Conservation (phyloP, 495 filamentous ascomycete species). For the Parathielavia appendiculata region DNA sequence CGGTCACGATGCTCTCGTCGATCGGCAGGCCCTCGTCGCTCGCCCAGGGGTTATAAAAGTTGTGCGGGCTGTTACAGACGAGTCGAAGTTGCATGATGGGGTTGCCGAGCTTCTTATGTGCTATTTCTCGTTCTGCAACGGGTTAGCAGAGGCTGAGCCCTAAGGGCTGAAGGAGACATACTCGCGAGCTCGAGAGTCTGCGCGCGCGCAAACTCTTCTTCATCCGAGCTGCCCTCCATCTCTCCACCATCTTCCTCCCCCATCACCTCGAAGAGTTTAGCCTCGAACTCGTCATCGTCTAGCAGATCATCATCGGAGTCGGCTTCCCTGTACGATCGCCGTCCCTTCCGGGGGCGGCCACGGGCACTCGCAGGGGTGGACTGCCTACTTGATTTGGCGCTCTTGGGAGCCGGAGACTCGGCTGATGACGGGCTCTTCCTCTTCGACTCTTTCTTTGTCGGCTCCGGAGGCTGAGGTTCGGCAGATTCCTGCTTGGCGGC, state of each 20-base stretch:
- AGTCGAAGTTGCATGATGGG: conserved; percentile 89
- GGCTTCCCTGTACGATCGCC: conserved; percentile 46
- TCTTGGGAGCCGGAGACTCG: conserved; percentile 50
- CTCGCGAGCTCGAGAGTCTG: conserved; percentile 75
- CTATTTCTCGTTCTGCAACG: conserved; percentile 64
- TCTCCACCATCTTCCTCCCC: conserved; percentile 46
- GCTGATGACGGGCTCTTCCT: conserved; percentile 38
- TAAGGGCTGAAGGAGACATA: conserved; percentile 32
- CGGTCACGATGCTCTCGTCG: conserved; percentile 75
- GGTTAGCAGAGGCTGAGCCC: conserved; percentile 15
- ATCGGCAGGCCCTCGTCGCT: conserved; percentile 47
- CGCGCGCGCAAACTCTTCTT: conserved; percentile 62
- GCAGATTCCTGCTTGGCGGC: neutral
- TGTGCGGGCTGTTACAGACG: conserved; percentile 88
- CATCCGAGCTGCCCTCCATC: conserved; percentile 34
- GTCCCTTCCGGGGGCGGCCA: conserved; percentile 35
- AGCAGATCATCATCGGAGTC: conserved; percentile 65
- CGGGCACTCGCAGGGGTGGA: conserved; percentile 61
- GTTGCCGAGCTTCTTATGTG: conserved; percentile 92
- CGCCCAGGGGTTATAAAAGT: conserved; percentile 91
- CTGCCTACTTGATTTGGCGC: conserved; percentile 61
- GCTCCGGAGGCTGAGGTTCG: conserved; percentile 9
- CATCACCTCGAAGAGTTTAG: conserved; percentile 57
- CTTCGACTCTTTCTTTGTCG: conserved; percentile 36
- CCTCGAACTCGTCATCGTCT: conserved; percentile 69